Conservation (phyloP, 371 early-diverging fungal species). For the Mucor racemosus region DNA sequence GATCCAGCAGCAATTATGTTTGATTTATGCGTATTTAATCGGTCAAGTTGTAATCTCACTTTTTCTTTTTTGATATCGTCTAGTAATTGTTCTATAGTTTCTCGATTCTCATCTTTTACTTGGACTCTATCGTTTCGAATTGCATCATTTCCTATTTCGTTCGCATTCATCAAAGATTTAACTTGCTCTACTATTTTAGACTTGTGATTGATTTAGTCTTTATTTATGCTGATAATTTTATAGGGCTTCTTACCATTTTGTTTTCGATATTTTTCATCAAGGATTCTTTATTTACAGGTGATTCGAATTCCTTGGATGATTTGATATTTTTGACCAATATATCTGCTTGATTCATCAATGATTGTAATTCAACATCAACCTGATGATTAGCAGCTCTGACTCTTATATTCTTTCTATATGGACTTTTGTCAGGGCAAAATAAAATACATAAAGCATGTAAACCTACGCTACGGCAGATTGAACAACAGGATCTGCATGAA, state of each 20-base stretch:
- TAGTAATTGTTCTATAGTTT: neutral
- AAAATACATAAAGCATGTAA: neutral
- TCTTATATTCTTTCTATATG: slow-evolving; percentile 23
- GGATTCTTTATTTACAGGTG: neutral
- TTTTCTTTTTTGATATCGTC: neutral
- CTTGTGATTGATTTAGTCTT: neutral
- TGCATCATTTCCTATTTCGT: neutral
- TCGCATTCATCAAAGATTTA: neutral
- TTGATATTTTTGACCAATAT: neutral
- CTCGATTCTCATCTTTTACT: neutral
- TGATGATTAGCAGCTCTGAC: slow-evolving; percentile 25
- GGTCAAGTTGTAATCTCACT: neutral
- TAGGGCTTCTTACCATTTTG: neutral
- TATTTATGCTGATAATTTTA: neutral
- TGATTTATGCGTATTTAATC: neutral
- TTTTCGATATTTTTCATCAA: neutral
- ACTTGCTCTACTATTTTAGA: neutral
- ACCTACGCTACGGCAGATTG: slow-evolving; percentile 17
- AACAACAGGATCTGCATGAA: slow-evolving; percentile 12
- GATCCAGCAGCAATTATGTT: neutral
- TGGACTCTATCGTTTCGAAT: neutral
- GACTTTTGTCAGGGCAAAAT: neutral
- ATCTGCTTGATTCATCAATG: neutral
- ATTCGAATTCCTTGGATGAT: neutral
- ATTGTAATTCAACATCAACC: slow-evolving; percentile 16